phyloP scores from a whole-genome alignment of 306 rosid genomes.

The Bauhinia variegata region DNA sequence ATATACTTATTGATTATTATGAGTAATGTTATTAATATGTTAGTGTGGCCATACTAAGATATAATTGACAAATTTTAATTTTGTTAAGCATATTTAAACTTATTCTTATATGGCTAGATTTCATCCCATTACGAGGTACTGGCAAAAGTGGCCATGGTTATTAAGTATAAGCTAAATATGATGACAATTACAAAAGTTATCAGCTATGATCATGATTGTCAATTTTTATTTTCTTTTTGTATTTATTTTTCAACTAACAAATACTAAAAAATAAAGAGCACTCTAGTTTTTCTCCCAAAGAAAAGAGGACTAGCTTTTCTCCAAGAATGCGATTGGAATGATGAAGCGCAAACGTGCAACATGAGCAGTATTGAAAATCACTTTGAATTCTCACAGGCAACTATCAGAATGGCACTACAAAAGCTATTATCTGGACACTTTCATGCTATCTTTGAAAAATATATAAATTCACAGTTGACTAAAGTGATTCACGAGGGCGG shows the following conservation, averaged over 20 bases:
- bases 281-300: neutral
- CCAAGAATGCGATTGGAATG: slow-evolving; percentile 19
- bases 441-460: neutral
- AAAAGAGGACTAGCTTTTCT: slow-evolving; percentile 13
- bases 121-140: too few relatives aligned
- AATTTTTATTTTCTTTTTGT: too few relatives aligned
- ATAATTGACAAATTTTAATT: too few relatives aligned
- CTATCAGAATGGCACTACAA: neutral
- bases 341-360: neutral
- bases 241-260: neutral
- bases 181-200: too few relatives aligned
- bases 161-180: too few relatives aligned
- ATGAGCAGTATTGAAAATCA: neutral
- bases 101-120: too few relatives aligned
- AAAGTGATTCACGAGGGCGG: slow-evolving; percentile 14
- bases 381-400: neutral
- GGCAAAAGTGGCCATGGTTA: too few relatives aligned
- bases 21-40: too few relatives aligned
- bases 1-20: too few relatives aligned
- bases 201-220: too few relatives aligned
- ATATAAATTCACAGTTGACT: neutral
- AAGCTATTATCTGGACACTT: neutral
- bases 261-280: neutral
- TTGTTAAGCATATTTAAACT: too few relatives aligned
- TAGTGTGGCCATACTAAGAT: too few relatives aligned